phyloP scores from a whole-genome alignment of 768 basidiomycete genomes.

The Lentinula lateritia region DNA sequence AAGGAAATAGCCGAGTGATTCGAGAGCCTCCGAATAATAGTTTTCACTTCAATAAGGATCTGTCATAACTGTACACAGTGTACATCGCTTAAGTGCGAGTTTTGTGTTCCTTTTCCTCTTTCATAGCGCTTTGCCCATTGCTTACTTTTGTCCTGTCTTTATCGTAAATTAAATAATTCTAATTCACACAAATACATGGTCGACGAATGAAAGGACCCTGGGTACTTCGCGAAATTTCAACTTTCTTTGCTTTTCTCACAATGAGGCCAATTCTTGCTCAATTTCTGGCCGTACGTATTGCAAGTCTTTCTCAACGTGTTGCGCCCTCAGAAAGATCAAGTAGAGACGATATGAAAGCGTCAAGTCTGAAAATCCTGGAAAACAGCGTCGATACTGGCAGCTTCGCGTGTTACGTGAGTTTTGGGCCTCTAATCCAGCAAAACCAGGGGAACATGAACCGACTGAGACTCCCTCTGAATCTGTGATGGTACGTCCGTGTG shows the following conservation, averaged over 20 bases:
- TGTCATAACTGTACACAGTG: too few relatives aligned
- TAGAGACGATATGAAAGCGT: conserved; percentile 30
- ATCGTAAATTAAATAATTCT: too few relatives aligned
- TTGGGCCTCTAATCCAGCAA: conserved; percentile 28
- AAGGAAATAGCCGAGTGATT: conserved; percentile 1
- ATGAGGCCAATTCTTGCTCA: conserved; percentile 3
- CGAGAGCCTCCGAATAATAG: not conserved
- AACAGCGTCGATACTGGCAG: conserved; percentile 54
- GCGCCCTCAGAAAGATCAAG: not conserved
- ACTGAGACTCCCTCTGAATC: conserved; percentile 11
- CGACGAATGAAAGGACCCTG: too few relatives aligned
- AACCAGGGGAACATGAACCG: conserved; percentile 2
- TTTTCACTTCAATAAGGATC: too few relatives aligned
- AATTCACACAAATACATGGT: too few relatives aligned
- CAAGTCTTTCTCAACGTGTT: not conserved
- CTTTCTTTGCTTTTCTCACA: not conserved
- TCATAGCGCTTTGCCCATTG: not conserved
- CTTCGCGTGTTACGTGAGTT: conserved; percentile 47
- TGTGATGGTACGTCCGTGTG: not conserved
- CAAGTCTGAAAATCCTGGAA: conserved; percentile 40
- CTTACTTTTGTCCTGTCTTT: not conserved
- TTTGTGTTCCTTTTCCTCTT: not conserved
- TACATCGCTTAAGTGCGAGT: too few relatives aligned
- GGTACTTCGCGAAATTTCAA: not conserved
- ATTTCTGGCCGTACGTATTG: not conserved